A percentile compares a stretch with the other conserved stretches of the same genome.
Evolutionary conservation across 2,329 filamentous ascomycete genomes (phyloP).

Genomic region (Apiospora arundinis): DNA sequence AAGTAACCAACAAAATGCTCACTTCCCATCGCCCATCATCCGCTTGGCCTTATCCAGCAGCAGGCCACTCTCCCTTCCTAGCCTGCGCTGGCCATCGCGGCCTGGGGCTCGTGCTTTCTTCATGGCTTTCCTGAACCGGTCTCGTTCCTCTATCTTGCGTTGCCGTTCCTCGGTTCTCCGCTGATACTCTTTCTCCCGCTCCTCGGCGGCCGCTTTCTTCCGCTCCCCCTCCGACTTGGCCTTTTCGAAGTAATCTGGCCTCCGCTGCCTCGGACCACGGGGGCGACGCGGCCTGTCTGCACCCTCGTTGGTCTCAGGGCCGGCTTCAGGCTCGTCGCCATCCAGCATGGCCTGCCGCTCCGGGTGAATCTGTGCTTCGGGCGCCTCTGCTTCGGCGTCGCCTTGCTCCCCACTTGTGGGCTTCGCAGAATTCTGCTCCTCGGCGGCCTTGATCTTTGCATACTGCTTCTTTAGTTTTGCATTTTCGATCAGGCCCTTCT

Average conservation of each 20-base stretch:
- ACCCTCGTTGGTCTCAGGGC: slow-evolving; percentile 23
- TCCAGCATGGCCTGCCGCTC: slow-evolving; percentile 49
- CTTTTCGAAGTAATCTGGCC: slow-evolving; percentile 69
- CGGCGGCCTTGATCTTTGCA: slow-evolving; percentile 78
- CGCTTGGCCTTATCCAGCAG: slow-evolving; percentile 79
- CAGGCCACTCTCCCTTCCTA: slow-evolving; percentile 81
- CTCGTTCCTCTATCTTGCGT: slow-evolving; percentile 68
- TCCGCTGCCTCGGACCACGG: slow-evolving; percentile 33
- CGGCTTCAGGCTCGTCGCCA: slow-evolving; percentile 31
- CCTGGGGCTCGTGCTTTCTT: slow-evolving; percentile 74
- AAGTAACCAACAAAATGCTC: not conserved
- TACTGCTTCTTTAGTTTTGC: slow-evolving; percentile 94
- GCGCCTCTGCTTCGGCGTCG: slow-evolving; percentile 24
- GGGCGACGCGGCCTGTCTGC: slow-evolving; percentile 25
- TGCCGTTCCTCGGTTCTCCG: slow-evolving; percentile 67
- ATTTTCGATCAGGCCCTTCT: slow-evolving; percentile 86
- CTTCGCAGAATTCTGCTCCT: slow-evolving; percentile 29
- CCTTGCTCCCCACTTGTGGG: slow-evolving; percentile 24
- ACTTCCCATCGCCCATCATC: slow-evolving; percentile 59
- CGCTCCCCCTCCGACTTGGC: slow-evolving; percentile 58
- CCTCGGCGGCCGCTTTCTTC: slow-evolving; percentile 49
- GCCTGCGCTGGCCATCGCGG: slow-evolving; percentile 76
- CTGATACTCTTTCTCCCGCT: slow-evolving; percentile 48
- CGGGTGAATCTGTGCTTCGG: slow-evolving; percentile 44
- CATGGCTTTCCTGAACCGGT: slow-evolving; percentile 69